phyloP scores from a whole-genome alignment of 176 grass and related monocot genomes.

The Juncus effusus region DNA sequence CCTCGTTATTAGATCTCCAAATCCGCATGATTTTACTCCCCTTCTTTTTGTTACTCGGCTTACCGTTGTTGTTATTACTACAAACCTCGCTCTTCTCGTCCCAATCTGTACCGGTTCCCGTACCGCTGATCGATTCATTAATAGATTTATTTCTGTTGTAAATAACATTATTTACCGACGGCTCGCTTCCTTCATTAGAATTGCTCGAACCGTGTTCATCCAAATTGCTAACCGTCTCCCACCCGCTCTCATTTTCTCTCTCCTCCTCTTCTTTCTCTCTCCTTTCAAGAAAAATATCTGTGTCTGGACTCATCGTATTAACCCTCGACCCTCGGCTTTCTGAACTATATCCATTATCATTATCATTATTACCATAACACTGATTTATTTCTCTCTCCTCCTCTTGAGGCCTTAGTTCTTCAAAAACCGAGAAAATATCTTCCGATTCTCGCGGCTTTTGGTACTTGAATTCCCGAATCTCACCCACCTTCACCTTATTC shows the following conservation, averaged over 20 bases:
- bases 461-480: conserved; percentile 48
- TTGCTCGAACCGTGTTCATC: conserved; percentile 55
- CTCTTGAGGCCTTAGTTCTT: conserved; percentile 56
- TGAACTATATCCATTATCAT: conserved; percentile 34
- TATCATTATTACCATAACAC: conserved; percentile 31
- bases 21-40: conserved; percentile 37
- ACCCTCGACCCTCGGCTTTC: background rate
- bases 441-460: conserved; percentile 42
- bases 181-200: conserved; percentile 54
- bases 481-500: conserved; percentile 27
- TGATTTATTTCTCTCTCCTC: conserved; percentile 55
- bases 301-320: conserved; percentile 24
- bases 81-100: conserved; percentile 66
- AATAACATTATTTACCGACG: conserved; percentile 44
- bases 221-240: conserved; percentile 77
- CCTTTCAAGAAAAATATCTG: conserved; percentile 45
- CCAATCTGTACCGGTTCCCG: conserved; percentile 52
- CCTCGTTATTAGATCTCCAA: conserved; percentile 65
- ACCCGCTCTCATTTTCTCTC: conserved; percentile 62
- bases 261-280: conserved; percentile 27
- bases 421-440: conserved; percentile 62
- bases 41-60: conserved; percentile 33
- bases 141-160: conserved; percentile 25
- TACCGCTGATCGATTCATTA: conserved; percentile 42
- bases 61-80: conserved; percentile 30